Percentiles rank a stretch among this genome's conserved stretches.
phyloP scores from a whole-genome alignment of 352 stramenopile species.

The Phytophthora agathidicida region DNA sequence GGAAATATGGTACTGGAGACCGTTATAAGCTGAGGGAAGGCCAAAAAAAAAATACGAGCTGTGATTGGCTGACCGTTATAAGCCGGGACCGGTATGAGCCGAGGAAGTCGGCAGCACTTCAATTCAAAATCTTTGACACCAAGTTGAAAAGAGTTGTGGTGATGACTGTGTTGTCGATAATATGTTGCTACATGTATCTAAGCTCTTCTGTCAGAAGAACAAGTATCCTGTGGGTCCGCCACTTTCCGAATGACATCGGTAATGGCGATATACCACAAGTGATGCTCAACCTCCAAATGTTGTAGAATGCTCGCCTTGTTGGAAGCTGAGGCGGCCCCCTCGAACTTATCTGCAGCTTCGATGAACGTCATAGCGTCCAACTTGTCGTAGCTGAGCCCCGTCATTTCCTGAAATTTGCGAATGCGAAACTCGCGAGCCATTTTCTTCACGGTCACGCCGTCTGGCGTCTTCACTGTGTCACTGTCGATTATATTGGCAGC shows the following conservation, averaged over 20 bases:
- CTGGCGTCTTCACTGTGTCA: slow-evolving; percentile 10
- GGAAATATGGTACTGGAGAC: too few species aligned
- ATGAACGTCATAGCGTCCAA: slow-evolving; percentile 53
- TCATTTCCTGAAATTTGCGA: slow-evolving; percentile 65
- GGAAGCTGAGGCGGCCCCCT: slow-evolving; percentile 25
- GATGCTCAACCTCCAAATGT: slow-evolving; percentile 2
- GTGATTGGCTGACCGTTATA: too few species aligned
- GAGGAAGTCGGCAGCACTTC: too few species aligned
- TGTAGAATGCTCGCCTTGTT: slow-evolving; percentile 29
- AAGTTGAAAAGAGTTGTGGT: too few species aligned
- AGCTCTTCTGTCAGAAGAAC: neutral
- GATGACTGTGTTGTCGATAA: too few species aligned
- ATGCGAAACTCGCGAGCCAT: slow-evolving; percentile 58
- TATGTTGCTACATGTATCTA: too few species aligned
- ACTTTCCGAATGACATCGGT: neutral
- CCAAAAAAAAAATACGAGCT: too few species aligned
- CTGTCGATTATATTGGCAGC: slow-evolving; percentile 53
- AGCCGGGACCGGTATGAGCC: too few species aligned
- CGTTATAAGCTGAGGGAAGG: too few species aligned
- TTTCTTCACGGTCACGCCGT: slow-evolving; percentile 37
- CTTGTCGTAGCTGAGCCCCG: slow-evolving; percentile 38
- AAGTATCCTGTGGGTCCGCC: slow-evolving; percentile 11
- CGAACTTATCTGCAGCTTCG: slow-evolving; percentile 37
- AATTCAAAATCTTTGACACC: too few species aligned
- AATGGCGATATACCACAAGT: slow-evolving; percentile 9